These are phyloP conservation scores for Pistacia integerrima DNA, from an alignment of 345 rosid genomes.

Conservation along the genomic window DNA sequence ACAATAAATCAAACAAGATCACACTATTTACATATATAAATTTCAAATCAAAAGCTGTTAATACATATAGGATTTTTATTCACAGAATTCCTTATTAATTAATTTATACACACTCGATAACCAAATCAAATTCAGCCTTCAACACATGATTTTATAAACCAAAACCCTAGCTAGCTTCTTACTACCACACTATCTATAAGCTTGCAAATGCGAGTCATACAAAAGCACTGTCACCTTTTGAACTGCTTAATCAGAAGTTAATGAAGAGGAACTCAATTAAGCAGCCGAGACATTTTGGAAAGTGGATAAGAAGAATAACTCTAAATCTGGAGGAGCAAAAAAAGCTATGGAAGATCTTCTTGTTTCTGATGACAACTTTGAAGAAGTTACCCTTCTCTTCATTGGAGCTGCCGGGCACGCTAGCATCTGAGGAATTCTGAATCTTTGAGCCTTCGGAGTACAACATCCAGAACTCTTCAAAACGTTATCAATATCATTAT, in stretches of 20 bases:
- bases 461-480: slow-evolving; percentile 14
- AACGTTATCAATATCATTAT: neutral
- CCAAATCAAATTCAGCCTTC: too few relatives aligned
- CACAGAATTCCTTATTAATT: too few relatives aligned
- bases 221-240: neutral
- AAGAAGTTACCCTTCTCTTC: slow-evolving; percentile 34
- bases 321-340: slow-evolving; percentile 38
- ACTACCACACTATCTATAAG: neutral
- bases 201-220: too few relatives aligned
- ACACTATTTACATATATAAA: too few relatives aligned
- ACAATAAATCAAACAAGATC: too few relatives aligned
- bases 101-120: too few relatives aligned
- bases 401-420: slow-evolving; percentile 45
- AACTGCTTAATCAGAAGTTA: neutral
- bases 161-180: neutral
- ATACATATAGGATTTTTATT: too few relatives aligned
- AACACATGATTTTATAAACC: neutral
- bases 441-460: slow-evolving; percentile 37
- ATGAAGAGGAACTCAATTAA: neutral
- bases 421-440: slow-evolving; percentile 28
- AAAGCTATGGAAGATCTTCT: slow-evolving; percentile 25
- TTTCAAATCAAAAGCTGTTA: too few relatives aligned
- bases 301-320: slow-evolving; percentile 42
- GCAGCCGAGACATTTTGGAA: slow-evolving; percentile 17
- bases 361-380: slow-evolving; percentile 6